Conservation (phyloP, 345 rosid genomes). For the Combretum micranthum region DNA sequence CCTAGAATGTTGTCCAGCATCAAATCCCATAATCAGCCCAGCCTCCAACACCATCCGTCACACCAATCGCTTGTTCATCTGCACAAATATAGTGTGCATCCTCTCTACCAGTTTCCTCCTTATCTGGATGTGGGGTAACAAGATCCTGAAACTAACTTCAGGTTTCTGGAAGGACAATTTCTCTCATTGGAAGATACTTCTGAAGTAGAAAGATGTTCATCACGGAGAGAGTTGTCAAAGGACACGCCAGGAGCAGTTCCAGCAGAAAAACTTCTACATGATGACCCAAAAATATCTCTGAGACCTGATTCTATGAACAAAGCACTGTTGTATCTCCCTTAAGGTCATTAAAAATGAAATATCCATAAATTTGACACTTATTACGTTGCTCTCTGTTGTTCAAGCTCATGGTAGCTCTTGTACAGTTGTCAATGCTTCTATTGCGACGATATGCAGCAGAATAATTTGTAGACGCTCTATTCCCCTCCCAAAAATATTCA, state of each 20-base stretch:
- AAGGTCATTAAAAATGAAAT: conserved; percentile 35
- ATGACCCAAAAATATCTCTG: conserved; percentile 50
- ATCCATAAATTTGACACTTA: conserved; percentile 41
- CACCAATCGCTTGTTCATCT: conserved; percentile 82
- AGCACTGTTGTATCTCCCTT: conserved; percentile 37
- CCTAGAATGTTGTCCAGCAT: conserved; percentile 75
- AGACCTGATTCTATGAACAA: conserved; percentile 28
- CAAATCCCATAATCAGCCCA: conserved; percentile 94
- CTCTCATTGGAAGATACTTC: conserved; percentile 44
- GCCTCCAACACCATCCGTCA: conserved; percentile 99
- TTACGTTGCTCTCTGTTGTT: conserved; percentile 31
- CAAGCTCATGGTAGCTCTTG: conserved; percentile 61
- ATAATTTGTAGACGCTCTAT: conserved; percentile 14
- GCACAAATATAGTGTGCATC: conserved; percentile 93
- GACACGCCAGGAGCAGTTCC: conserved; percentile 65
- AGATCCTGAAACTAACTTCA: conserved; percentile 81
- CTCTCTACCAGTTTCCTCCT: conserved; percentile 98
- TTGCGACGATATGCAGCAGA: conserved; percentile 21
- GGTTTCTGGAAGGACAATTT: conserved; percentile 30
- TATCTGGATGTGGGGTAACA: conserved; percentile 98
- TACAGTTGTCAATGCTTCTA: conserved; percentile 21
- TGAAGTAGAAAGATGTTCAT: conserved; percentile 46
- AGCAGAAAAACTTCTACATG: conserved; percentile 36
- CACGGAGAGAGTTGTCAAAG: conserved; percentile 45
- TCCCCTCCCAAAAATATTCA: too few species aligned